Evolutionary conservation across 805 yeast genomes (phyloP), one percentile per base, ranked within the genome.

Genomic region (Saccharomycopsis vini): DNA sequence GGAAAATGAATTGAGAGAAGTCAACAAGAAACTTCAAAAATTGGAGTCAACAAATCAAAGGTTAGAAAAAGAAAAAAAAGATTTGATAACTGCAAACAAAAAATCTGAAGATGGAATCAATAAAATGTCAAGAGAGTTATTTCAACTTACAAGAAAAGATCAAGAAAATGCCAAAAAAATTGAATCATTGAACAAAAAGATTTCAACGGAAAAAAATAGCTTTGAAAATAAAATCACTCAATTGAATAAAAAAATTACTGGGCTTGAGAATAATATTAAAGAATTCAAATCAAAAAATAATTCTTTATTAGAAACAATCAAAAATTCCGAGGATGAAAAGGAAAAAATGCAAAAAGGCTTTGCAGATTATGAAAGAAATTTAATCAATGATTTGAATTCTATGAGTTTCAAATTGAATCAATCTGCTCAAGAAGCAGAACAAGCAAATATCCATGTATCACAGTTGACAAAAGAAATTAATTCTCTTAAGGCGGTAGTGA

Each of bases 41-140:
- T 18, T 58, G 19, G 48, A 49, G 10, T 45, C 36, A 2, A 58
- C 59, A n/a, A 51, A 57, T 29, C 41, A 39, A 6, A 47, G 47
- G 2, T 41, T 60, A 21, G 56, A 54, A 15, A 50, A 50, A 2
- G 59, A 60, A 10, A 48, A 67, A 3, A 52, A 56, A 4, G 55
- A 49, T 1, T 40, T 59, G 4, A 49, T 49, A 1, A 50, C 33
- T 1, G 72, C 70, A 10, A 81, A 77, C 52, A 68, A 68, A 21
- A 79, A 73, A 50, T 83, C 90, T 1, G 96, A 89, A 54, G 80
- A 77, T 47, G 97, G 95, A 3, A 80, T 89, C 41, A 88, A 88
- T 57, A 88, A 87, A 53, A 84, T 89, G 95, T 82, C 81, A 43
- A 67, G 90, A 32, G 97, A 89, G 51, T 64, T 89, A 24, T 74